phyloP scores from a whole-genome alignment of 371 early-diverging fungal genomes.

The Syncephalastrum contaminatum region DNA sequence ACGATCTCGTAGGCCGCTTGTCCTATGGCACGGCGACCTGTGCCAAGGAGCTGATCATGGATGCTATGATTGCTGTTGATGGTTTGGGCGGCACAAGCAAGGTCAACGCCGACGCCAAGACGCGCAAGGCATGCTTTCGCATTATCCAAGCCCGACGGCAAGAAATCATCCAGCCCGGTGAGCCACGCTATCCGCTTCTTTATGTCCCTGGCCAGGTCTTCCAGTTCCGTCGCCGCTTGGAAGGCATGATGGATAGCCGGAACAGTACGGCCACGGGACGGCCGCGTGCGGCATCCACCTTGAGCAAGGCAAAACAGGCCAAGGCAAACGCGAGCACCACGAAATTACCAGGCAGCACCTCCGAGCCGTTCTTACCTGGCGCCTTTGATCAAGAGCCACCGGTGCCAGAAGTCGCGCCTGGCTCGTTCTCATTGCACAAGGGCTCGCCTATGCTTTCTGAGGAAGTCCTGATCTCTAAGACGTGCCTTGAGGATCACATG shows the following conservation, averaged over 20 bases:
- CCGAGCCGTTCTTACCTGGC: conserved; percentile 19
- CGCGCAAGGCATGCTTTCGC: conserved; percentile 40
- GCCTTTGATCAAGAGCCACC: no score
- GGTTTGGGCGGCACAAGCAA: conserved; percentile 45
- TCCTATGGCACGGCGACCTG: conserved; percentile 72
- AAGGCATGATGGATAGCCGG: not conserved
- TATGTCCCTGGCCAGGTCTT: conserved; percentile 47
- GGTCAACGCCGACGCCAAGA: conserved; percentile 28
- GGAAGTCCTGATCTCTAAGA: conserved; percentile 42
- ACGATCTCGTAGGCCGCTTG: conserved; percentile 75
- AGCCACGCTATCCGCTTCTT: conserved; percentile 44
- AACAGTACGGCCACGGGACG: not conserved
- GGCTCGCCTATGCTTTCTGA: conserved; percentile 37
- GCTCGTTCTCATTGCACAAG: conserved; percentile 37
- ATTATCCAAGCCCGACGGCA: conserved; percentile 41
- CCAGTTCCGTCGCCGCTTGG: conserved; percentile 33
- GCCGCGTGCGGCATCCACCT: conserved; percentile 3
- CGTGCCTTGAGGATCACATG: conserved; percentile 52
- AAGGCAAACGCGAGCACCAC: not conserved
- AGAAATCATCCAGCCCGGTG: conserved; percentile 39
- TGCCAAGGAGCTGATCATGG: conserved; percentile 50
- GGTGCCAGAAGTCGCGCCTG: conserved; percentile 1
- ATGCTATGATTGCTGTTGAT: conserved; percentile 42
- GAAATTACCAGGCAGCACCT: conserved; percentile 13
- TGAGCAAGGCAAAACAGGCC: not conserved